Base-by-base conservation (phyloP, 108 stramenopile genomes). In the Skeletonema costatum region DNA sequence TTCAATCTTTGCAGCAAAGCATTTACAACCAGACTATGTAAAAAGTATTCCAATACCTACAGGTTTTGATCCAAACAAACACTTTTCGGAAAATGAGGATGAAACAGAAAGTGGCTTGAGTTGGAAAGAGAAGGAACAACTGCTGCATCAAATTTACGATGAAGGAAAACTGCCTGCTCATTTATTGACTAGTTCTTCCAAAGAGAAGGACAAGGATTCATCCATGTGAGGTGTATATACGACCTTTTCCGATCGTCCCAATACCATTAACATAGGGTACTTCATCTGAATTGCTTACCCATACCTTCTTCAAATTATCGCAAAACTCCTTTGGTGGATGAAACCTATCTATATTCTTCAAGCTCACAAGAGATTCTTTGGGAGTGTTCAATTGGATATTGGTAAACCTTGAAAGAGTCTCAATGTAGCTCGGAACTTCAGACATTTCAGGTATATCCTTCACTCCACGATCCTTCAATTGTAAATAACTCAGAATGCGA, bases 261-360 rank as follows among this genome's bases (percentile, higher is more conserved):
- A 82, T 76, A n/a, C 81, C 81, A 68, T 48, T 68, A 11, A 64
- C 75, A 56, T 68, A 63, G 13, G 81, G 81, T 25, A 82, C 60
- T 36, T 65, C 71, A 63, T 82, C 81, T 32, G 51, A 53, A 64
- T 71, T 75, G 56, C 70, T 76, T 12, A 62, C 50, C 81, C 81
- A 82, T 19, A 82, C 21, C 10, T 36, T 8, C 32, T 73, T 82
- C 81, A 82, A 72, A 25, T 63, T 50, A 73, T 76, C 35, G 35
- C 81, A 82, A 68, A 82, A 82, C 61, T 82, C 71, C n/a, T 41
- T 63, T 4, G 81, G 81, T 30, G 81, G 81, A 39, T 72, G 70
- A 35, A 76, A 76, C 29, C 60, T 38, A 32, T 82, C 33, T 32
- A 70, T 63, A 58, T 82, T 82, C 56, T 61, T 16, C 71, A 82